Base-by-base conservation (phyloP, 2,329 filamentous ascomycete genomes). In the Apiospora phragmitis region DNA sequence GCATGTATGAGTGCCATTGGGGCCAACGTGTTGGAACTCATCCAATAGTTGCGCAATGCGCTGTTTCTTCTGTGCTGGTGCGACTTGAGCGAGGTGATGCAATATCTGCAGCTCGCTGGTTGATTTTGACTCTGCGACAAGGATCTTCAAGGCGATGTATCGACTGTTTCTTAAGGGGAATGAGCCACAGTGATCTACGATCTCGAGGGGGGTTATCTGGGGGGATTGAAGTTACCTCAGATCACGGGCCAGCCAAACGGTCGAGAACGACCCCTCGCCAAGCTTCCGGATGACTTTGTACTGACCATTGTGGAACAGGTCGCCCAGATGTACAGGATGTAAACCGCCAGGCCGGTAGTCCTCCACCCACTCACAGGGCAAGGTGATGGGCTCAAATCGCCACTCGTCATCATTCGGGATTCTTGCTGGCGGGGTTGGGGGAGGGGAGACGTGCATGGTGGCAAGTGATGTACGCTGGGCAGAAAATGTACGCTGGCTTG, bases 1-100 rank as follows among this genome's bases (percentile, higher is more conserved):
- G 73, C 84, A 86, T n/a, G 77, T 72, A 72, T 87, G 84, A 3
- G 42, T 76, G 14, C 84, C 83, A 75, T 86, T 86, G 8, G 83
- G 83, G 12, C 85, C 83, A 1, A 73, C 55, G 62, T 82, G 67
- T 9, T 80, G 47, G 47, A 86, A 85, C 24, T 76, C 32, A 71
- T 84, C 80, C 32, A 81, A 70, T 29, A 84, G 59, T 29, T 72
- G 76, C 49, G 83, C 78, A 14, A 83, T 47, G 76, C 84, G 73
- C 45, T 71, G 71, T 24, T 66, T 71, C 29, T 49, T 71, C 29
- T 62, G 21, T 26, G 1, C 69, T 70, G 75, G 74, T 68, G 75
- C 71, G 62, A 70, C 71, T 67, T 76, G 14, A 12, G 45, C 68
- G 55, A 76, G 69, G 16, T 21, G 71, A 21, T 67, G 71, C 67